Base-by-base conservation (phyloP, 345 rosid genomes). In the Salix koriyanagi region DNA sequence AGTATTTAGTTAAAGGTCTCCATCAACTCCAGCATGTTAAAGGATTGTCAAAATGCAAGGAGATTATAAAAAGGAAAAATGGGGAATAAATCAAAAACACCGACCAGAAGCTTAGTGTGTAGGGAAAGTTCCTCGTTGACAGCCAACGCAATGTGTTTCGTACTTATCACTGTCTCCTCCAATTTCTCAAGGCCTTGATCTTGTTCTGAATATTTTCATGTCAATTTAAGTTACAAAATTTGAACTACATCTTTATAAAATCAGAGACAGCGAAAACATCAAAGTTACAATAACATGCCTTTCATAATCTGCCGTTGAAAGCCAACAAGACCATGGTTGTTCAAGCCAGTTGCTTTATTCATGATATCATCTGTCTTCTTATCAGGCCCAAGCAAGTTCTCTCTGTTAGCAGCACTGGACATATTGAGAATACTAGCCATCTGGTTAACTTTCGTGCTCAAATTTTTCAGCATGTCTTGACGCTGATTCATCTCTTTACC, bases 401-500 rank as follows among this genome's bases (percentile, higher is more conserved):
- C 98, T 86, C 91, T 87, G 78, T 88, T 89, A n/a, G 97, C 92
- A 71, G 87, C 85, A 80, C 85, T 91, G 11, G 98, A 90, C 98
- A 96, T 92, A 84, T 93, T 92, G 92, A 96, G 84, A 2, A 87
- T 48, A 78, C 85, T 81, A 60, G 92, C 98, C 97, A 93, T 92
- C 83, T 96, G 97, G 76, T 80, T 92, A 32, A 88, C 91, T 82
- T 89, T 89, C 28, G 91, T 78, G 79, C 92, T 90, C 85, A 93
- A 67, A 84, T 90, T 92, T 34, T 86, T 83, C 67, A 89, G 83
- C 95, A 90, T 88, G 83, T 96, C 99, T 85, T 84, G 94, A 70
- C 98, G 95, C 52, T 92, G 92, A 78, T 96, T 93, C 91, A 93
- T 89, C 89, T 96, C 99, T 83, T 90, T 96, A 81, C 94, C 97